phyloP scores from a whole-genome alignment of 805 yeast genomes.

The Lipomyces mesembrius region DNA sequence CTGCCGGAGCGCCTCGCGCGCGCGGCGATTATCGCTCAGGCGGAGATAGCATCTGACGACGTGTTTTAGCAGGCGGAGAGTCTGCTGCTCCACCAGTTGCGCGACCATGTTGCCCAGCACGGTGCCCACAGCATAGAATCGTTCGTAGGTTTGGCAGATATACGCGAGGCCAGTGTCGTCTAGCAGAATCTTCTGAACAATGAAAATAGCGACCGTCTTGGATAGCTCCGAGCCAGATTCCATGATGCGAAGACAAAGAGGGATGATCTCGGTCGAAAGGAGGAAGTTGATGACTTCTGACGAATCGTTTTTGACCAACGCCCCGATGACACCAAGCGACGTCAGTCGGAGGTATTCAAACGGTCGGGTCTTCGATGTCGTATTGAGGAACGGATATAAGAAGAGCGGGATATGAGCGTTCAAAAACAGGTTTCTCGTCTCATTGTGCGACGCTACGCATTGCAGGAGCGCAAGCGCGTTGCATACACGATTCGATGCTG shows the following conservation, averaged over 20 bases:
- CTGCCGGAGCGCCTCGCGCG: conserved; percentile 81
- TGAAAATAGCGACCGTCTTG: conserved; percentile 95
- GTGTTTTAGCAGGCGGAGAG: conserved; percentile 86
- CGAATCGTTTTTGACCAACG: conserved; percentile 92
- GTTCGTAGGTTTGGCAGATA: conserved; percentile 92
- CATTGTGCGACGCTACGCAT: conserved; percentile 95
- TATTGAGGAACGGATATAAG: conserved; percentile 89
- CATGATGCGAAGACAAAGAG: conserved; percentile 91
- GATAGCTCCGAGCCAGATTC: conserved; percentile 91
- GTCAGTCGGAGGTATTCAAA: conserved; percentile 93
- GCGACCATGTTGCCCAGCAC: conserved; percentile 88
- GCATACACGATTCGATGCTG: conserved; percentile 91
- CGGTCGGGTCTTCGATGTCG: conserved; percentile 87
- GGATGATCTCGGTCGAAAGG: conserved; percentile 94
- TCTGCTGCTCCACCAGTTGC: conserved; percentile 73
- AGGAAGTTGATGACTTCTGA: conserved; percentile 92
- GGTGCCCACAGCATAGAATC: conserved; percentile 90
- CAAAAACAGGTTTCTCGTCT: conserved; percentile 81
- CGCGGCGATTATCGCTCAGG: conserved; percentile 85
- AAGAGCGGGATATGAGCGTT: conserved; percentile 92
- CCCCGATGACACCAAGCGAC: conserved; percentile 95
- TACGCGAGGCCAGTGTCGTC: conserved; percentile 91
- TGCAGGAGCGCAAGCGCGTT: conserved; percentile 93
- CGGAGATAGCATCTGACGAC: conserved; percentile 93
- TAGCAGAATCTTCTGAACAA: conserved; percentile 86